Conservation (phyloP, 331 rosid genomes). For the Cydonia oblonga region DNA sequence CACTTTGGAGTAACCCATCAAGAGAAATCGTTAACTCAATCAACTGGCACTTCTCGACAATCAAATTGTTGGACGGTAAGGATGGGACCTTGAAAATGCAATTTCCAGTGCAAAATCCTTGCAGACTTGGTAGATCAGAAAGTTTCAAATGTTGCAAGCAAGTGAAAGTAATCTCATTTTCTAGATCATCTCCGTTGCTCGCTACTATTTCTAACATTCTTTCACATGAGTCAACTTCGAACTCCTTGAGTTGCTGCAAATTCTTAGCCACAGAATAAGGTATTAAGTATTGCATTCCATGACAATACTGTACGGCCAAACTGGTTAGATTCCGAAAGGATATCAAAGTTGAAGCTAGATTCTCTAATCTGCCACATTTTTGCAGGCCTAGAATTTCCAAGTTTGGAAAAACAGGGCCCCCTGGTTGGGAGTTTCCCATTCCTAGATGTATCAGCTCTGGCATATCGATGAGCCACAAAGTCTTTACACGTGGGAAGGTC, state of each 20-base stretch:
- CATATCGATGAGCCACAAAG: fast-evolving
- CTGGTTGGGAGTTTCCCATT: not conserved
- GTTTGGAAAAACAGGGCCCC: not conserved
- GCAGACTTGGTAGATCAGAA: no score
- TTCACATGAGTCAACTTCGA: no score
- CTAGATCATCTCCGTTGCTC: not conserved
- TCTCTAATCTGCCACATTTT: not conserved
- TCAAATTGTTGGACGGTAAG: not conserved
- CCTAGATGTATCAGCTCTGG: not conserved
- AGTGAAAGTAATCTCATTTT: not conserved
- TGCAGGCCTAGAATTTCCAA: not conserved
- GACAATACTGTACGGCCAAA: fast-evolving
- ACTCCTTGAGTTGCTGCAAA: no score
- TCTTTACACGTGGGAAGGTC: not conserved
- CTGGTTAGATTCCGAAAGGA: no score
- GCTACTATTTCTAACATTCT: no score
- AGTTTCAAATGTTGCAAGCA: no score
- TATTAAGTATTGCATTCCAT: no score
- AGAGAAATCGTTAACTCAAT: not conserved
- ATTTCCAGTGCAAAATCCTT: no score
- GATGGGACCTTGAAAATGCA: not conserved
- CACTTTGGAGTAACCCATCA: not conserved
- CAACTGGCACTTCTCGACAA: fast-evolving
- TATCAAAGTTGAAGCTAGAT: not conserved
- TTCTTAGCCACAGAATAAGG: no score